Evolutionary conservation across 139 green algal species (phyloP).

Genomic region (Picochlorum sp.): DNA sequence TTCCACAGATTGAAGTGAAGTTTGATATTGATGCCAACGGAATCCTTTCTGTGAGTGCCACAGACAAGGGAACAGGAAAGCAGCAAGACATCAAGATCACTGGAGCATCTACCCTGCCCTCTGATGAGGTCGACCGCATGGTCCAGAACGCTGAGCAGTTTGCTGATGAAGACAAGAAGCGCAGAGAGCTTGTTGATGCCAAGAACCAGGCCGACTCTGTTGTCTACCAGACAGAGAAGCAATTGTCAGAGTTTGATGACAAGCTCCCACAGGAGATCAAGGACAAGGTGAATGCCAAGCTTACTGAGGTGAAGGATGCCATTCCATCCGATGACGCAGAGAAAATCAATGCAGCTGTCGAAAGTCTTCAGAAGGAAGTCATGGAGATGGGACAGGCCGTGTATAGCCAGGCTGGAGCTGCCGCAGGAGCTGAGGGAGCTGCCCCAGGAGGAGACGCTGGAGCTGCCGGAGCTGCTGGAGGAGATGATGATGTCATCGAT

Average conservation of each 20-base stretch:
- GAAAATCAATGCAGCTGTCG: constrained; percentile 82
- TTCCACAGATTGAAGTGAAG: constrained; percentile 95
- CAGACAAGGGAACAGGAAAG: constrained; percentile 93
- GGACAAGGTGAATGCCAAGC: constrained; percentile 80
- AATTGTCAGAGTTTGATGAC: constrained; percentile 94
- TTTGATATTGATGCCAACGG: constrained; percentile 99
- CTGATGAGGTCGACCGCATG: constrained; percentile 91
- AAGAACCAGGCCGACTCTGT: constrained; percentile 91
- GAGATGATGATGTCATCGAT: constrained; percentile 86
- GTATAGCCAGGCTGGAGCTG: constrained; percentile 55
- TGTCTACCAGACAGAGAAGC: constrained; percentile 95
- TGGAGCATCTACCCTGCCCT: constrained; percentile 63
- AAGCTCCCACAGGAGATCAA: constrained; percentile 82
- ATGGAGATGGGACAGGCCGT: constrained; percentile 90
- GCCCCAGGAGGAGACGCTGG: constrained; percentile 25
- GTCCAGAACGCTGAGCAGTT: constrained; percentile 92
- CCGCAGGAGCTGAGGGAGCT: constrained; percentile 16
- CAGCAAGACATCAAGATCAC: constrained; percentile 99
- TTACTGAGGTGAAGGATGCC: constrained; percentile 64
- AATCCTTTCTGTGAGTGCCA: constrained; percentile 88
- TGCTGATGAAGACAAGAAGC: constrained; percentile 84
- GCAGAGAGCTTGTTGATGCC: constrained; percentile 85
- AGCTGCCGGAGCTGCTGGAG: constrained; percentile 23
- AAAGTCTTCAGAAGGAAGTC: constrained; percentile 82
- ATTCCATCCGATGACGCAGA: constrained; percentile 54